Conservation (phyloP, 1,139 yeast genomes). For the Nakaseomyces nivariensis region DNA sequence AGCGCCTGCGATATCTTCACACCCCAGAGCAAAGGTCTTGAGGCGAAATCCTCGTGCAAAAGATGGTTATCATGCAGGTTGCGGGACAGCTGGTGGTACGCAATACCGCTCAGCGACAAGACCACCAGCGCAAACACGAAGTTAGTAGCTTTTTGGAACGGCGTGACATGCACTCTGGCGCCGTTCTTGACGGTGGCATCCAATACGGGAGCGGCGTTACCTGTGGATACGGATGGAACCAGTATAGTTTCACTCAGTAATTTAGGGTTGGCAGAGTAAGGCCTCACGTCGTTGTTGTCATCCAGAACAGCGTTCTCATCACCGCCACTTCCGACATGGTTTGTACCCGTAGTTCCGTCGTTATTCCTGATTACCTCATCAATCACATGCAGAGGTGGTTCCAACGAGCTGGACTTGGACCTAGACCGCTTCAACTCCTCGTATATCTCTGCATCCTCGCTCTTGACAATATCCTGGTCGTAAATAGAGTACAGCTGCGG, state of each 20-base stretch:
- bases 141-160: slow-evolving; percentile 8
- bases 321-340: not conserved
- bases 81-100: slow-evolving; percentile 42
- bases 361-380: slow-evolving; percentile 3
- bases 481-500: slow-evolving; percentile 28
- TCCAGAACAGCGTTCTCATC: not conserved
- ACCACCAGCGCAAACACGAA: slow-evolving; percentile 24
- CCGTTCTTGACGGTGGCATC: not conserved
- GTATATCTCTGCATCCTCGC: slow-evolving; percentile 24
- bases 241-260: not conserved
- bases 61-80: slow-evolving; percentile 44
- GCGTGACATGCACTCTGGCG: not conserved
- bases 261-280: not conserved
- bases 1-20: slow-evolving; percentile 17
- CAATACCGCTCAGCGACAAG: slow-evolving; percentile 38
- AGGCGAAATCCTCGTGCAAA: slow-evolving; percentile 29
- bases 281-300: not conserved
- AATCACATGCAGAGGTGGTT: slow-evolving; percentile 5
- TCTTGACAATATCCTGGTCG: slow-evolving; percentile 27
- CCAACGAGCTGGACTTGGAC: not conserved
- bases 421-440: slow-evolving; percentile 17
- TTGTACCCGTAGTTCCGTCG: not conserved
- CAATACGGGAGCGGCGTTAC: not conserved
- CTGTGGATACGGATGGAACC: not conserved
- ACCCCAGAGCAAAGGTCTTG: slow-evolving; percentile 30